These are phyloP conservation scores for Lactifluus echinatus DNA, from an alignment of 768 basidiomycete genomes.

Conservation along the genomic window DNA sequence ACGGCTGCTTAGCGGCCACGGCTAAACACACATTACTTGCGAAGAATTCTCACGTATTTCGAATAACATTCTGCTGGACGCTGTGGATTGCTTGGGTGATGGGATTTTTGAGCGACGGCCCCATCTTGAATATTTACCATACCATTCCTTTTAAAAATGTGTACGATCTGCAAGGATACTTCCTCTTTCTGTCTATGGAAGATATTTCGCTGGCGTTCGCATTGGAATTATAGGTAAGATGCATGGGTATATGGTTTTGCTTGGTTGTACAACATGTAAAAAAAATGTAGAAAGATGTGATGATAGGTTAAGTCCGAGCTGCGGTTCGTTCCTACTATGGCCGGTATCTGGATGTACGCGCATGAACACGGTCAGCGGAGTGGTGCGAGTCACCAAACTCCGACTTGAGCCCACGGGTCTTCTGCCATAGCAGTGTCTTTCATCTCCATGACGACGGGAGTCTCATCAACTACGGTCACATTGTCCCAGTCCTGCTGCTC, in stretches of 20 bases:
- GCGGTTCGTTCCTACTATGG: background rate
- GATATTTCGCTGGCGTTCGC: too few species aligned
- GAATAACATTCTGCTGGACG: too few species aligned
- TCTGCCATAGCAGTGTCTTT: background rate
- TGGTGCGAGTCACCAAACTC: constrained; percentile 8
- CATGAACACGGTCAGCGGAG: too few species aligned
- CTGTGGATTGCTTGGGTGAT: too few species aligned
- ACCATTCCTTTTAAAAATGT: too few species aligned
- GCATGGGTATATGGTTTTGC: constrained; percentile 5
- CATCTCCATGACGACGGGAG: background rate
- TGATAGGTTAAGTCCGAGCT: background rate
- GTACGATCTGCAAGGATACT: too few species aligned
- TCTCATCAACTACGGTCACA: constrained; percentile 17
- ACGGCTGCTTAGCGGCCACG: background rate
- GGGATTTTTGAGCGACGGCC: too few species aligned
- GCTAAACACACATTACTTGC: background rate
- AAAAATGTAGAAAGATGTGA: background rate
- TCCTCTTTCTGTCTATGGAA: background rate
- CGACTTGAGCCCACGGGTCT: constrained; percentile 3
- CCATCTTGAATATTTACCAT: too few species aligned
- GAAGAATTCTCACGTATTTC: background rate
- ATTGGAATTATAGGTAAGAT: background rate
- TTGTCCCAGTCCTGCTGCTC: constrained; percentile 18
- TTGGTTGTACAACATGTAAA: background rate
- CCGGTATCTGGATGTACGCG: background rate